These are phyloP conservation scores for Choiromyces venosus DNA, from an alignment of 495 filamentous ascomycete species.

Conservation along the genomic window DNA sequence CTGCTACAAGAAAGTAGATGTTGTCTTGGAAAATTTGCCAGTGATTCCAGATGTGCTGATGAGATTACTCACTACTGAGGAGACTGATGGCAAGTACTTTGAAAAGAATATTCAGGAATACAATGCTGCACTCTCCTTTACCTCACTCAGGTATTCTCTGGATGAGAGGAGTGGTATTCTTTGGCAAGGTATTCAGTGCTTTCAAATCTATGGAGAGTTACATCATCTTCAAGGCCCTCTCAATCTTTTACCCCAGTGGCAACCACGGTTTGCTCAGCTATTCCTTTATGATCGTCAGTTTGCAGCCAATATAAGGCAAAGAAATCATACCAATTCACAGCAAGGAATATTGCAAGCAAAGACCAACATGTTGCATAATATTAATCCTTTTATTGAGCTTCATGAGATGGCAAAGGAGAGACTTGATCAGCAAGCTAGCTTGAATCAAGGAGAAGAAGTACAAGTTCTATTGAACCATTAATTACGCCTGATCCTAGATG, in stretches of 20 bases:
- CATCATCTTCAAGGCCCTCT: too few species aligned
- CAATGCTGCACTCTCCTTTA: too few species aligned
- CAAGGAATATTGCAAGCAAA: neutral
- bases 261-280: too few species aligned
- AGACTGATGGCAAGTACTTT: too few species aligned
- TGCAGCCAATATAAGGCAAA: too few species aligned
- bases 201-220: too few species aligned
- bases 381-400: neutral
- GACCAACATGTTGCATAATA: neutral
- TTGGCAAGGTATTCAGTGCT: too few species aligned
- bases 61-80: neutral
- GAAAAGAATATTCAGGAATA: too few species aligned
- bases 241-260: too few species aligned
- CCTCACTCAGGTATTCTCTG: too few species aligned
- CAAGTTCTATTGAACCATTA: neutral
- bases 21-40: neutral
- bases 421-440: neutral
- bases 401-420: neutral
- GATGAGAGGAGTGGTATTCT: too few species aligned
- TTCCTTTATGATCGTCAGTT: too few species aligned
- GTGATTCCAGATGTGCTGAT: neutral
- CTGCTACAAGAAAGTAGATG: neutral
- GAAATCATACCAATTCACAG: neutral
- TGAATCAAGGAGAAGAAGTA: neutral
- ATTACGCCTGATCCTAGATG: neutral